Evolutionary conservation across 208 protist species (phyloP).

Genomic region (Porcisia hertigi): DNA sequence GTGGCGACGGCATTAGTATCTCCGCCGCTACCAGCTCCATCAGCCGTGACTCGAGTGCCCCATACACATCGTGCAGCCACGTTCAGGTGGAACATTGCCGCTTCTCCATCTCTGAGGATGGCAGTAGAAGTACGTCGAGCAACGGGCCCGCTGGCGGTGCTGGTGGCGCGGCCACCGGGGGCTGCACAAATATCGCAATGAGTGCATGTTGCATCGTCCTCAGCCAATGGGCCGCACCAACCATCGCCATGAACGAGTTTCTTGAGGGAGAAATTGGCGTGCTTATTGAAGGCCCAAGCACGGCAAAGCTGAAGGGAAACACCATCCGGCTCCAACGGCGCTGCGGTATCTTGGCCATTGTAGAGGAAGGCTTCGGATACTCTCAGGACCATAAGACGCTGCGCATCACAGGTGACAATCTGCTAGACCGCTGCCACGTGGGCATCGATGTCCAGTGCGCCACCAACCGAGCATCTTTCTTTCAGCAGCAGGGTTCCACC

Average conservation of each 20-base stretch:
- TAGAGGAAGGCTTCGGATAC: conserved; percentile 42
- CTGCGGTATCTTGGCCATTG: conserved; percentile 76
- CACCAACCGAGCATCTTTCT: conserved; percentile 13
- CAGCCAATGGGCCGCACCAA: conserved; percentile 62
- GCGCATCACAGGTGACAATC: conserved; percentile 76
- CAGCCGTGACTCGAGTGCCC: conserved; percentile 14
- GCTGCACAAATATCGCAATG: conserved; percentile 13
- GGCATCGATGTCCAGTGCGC: conserved; percentile 78
- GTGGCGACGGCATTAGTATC: conserved; percentile 61
- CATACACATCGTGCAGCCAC: conserved; percentile 39
- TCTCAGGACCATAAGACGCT: conserved; percentile 38
- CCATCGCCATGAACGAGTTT: conserved; percentile 70
- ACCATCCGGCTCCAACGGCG: conserved; percentile 68
- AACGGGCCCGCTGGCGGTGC: neutral
- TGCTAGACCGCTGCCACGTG: conserved; percentile 80
- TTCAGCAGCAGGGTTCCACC: conserved; percentile 9
- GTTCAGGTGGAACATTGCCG: conserved; percentile 64
- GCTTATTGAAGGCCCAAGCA: conserved; percentile 63
- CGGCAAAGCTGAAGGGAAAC: conserved; percentile 71
- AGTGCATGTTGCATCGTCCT: conserved; percentile 72
- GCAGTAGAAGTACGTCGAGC: neutral
- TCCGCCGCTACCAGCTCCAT: conserved; percentile 40
- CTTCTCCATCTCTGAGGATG: conserved; percentile 50
- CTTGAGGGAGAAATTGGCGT: conserved; percentile 77
- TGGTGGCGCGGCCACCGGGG: neutral